phyloP scores from a whole-genome alignment of 2,329 filamentous ascomycete species.

The Grosmannia serpens region DNA sequence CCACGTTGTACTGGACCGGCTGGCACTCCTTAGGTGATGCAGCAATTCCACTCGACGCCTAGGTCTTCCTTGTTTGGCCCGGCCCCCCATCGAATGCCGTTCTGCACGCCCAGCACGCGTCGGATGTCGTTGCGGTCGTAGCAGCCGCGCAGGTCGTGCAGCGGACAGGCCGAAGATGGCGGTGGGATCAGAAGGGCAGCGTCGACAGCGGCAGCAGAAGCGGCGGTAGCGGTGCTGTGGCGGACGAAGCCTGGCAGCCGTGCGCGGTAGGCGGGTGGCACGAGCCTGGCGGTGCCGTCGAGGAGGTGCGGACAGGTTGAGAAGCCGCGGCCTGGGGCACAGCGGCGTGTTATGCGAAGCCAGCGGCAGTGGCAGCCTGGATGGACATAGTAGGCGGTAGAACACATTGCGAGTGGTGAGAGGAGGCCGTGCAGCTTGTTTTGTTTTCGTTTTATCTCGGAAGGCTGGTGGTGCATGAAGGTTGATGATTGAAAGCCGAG shows the following conservation, averaged over 20 bases:
- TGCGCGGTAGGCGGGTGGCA: slow-evolving; percentile 21
- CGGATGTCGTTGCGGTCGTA: slow-evolving; percentile 38
- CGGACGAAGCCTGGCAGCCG: neutral
- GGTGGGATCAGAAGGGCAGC: slow-evolving; percentile 14
- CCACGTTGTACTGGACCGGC: neutral
- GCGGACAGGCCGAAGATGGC: slow-evolving; percentile 21
- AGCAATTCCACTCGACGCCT: slow-evolving; percentile 25
- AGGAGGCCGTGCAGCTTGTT: neutral
- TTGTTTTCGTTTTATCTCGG: neutral
- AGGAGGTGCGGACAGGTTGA: slow-evolving; percentile 32
- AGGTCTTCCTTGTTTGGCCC: slow-evolving; percentile 28
- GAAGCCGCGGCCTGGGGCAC: slow-evolving; percentile 39
- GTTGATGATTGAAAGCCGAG: no score
- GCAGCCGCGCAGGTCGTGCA: slow-evolving; percentile 24
- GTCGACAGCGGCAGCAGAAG: neutral
- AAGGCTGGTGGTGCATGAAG: no score
- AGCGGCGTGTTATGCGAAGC: slow-evolving; percentile 34
- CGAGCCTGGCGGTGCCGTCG: slow-evolving; percentile 24
- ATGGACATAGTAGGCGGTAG: slow-evolving; percentile 34
- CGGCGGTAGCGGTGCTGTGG: neutral
- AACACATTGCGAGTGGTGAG: slow-evolving; percentile 28
- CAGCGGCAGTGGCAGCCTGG: slow-evolving; percentile 40
- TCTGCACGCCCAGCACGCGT: slow-evolving; percentile 31
- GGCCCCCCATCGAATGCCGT: slow-evolving; percentile 34
- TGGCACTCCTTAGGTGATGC: slow-evolving; percentile 23